These are phyloP conservation scores for Nemania sp. DNA, from an alignment of 2,329 filamentous ascomycete species.

Conservation along the genomic window DNA sequence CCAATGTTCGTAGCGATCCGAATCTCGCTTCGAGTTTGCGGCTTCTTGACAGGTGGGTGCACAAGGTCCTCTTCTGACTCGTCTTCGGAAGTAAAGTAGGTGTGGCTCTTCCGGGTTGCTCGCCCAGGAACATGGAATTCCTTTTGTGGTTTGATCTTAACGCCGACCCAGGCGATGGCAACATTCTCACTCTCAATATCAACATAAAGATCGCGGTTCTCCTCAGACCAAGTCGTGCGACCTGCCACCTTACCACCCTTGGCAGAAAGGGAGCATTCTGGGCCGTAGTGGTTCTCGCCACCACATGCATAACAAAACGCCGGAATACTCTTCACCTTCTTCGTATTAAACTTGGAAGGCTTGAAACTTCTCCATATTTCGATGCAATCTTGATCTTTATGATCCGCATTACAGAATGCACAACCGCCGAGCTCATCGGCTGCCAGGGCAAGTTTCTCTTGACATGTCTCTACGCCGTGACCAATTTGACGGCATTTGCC, in stretches of 20 bases:
- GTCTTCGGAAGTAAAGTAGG: conserved; percentile 40
- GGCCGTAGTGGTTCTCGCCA: conserved; percentile 56
- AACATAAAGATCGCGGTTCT: conserved; percentile 53
- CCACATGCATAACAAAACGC: conserved; percentile 62
- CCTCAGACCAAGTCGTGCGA: conserved; percentile 56
- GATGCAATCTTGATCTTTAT: conserved; percentile 63
- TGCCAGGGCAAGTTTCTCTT: conserved; percentile 57
- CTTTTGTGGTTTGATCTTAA: conserved; percentile 13
- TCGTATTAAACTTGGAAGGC: conserved; percentile 44
- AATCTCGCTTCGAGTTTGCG: conserved; percentile 30
- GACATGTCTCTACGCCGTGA: conserved; percentile 56
- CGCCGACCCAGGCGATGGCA: conserved; percentile 42
- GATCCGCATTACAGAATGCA: conserved; percentile 61
- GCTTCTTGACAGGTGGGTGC: conserved; percentile 32
- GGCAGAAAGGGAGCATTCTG: conserved; percentile 52
- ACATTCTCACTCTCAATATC: conserved; percentile 47
- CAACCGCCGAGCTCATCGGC: conserved; percentile 61
- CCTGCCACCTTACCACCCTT: conserved; percentile 27
- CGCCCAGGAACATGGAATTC: conserved; percentile 36
- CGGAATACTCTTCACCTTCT: conserved; percentile 54
- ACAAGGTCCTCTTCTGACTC: conserved; percentile 41
- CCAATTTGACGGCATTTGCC: conserved; percentile 65
- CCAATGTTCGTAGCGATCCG: conserved; percentile 37
- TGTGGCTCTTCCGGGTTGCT: conserved; percentile 35
- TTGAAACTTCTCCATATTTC: conserved; percentile 63